Base-by-base conservation (phyloP, 1,139 yeast species). In the Suhomyces guaymorum region DNA sequence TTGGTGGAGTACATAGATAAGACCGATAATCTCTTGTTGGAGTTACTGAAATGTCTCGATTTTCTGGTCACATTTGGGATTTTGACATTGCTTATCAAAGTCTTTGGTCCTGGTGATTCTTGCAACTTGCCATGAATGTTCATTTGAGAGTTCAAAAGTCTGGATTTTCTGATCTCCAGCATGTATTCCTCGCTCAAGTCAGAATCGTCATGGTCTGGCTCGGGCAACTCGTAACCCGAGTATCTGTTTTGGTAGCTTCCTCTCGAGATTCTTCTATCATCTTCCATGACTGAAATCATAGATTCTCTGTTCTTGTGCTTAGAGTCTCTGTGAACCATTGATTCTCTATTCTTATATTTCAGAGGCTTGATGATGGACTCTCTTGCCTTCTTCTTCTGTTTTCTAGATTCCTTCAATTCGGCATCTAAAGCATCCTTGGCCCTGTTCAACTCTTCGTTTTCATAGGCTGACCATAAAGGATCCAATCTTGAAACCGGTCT, bases 401-500 rank as follows among this genome's bases (percentile, higher is more conserved):
- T 35, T 24, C 40, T 41, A 12, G 49, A 39, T 27, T 59, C 67
- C 25, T 55, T 54, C 40, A 49, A 59, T 49, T 65, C 73, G 17
- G 64, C 64, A 35, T 67, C 70, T 42, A 69, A 58, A 4, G 71
- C 71, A 35, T 62, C 71, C 44, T 70, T 63, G 10, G 76, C 76
- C 25, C 67, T 58, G 28, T 66, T 63, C 33, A 74, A 51, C 47
- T 76, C 78, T 43, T 70, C 70, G 44, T 70, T 73, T 41, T 70
- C 75, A 48, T 63, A 64, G 10, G 72, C 73, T 27, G 61, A 61
- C 75, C 74, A 70, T 49, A 62, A 63, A 25, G 92, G 92, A 61
- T 83, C 92, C 38, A 83, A 64, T 49, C 79, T 73, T 2, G 90
- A 82, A 20, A 80, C 78, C 7, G 92, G 92, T 51, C 88, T 73